Percentiles rank a stretch among this genome's conserved stretches.
Conservation (phyloP, 2,329 filamentous ascomycete genomes). For the Fusarium napiforme region DNA sequence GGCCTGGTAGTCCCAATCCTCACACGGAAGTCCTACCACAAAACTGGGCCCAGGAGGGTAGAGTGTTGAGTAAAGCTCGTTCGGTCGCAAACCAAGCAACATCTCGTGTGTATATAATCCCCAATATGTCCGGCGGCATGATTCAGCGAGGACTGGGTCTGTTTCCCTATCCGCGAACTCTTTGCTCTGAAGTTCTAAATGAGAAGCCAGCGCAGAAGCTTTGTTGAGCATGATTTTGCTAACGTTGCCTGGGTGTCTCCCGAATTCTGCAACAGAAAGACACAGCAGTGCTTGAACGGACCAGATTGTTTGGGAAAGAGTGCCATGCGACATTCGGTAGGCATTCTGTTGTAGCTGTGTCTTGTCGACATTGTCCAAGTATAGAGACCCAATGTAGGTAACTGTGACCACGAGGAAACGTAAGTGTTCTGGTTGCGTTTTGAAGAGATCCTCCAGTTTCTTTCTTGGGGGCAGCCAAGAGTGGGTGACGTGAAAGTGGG, state of each 20-base stretch:
- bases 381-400: slow-evolving; percentile 38
- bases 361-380: slow-evolving; percentile 16
- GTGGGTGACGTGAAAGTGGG: slow-evolving; percentile 39
- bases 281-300: slow-evolving; percentile 39
- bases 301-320: slow-evolving; percentile 32
- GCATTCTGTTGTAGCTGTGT: slow-evolving; percentile 18
- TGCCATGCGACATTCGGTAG: slow-evolving; percentile 22
- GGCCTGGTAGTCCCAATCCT: slow-evolving; percentile 40
- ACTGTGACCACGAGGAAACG: slow-evolving; percentile 23
- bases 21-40: slow-evolving; percentile 40
- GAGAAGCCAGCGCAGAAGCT: slow-evolving; percentile 30
- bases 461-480: slow-evolving; percentile 38
- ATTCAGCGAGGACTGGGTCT: slow-evolving; percentile 35
- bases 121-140: slow-evolving; percentile 43
- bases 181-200: slow-evolving; percentile 34
- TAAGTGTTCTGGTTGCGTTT: slow-evolving; percentile 5
- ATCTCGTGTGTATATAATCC: slow-evolving; percentile 38
- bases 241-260: not conserved
- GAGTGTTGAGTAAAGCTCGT: slow-evolving; percentile 14
- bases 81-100: slow-evolving; percentile 28
- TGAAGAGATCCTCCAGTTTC: slow-evolving; percentile 10
- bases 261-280: slow-evolving; percentile 33
- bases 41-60: not conserved
- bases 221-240: slow-evolving; percentile 11
- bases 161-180: slow-evolving; percentile 24